phyloP scores from a whole-genome alignment of 495 filamentous ascomycete genomes.

The Acidomyces sp. region DNA sequence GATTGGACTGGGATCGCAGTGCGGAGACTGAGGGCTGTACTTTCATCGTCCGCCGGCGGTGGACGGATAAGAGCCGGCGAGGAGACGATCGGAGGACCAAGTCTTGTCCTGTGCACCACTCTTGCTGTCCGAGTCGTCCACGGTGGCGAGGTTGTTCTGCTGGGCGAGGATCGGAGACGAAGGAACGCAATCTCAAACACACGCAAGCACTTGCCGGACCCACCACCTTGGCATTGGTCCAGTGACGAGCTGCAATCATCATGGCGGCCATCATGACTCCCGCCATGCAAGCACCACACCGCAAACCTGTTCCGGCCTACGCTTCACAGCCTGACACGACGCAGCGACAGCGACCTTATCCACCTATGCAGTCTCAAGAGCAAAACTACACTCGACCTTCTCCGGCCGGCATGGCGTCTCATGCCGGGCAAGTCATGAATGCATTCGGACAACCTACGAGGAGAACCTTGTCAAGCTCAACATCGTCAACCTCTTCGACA shows the following conservation, averaged over 20 bases:
- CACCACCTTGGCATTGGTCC: no score
- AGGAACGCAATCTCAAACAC: not conserved
- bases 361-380: slow-evolving; percentile 1
- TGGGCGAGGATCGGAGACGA: not conserved
- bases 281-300: slow-evolving; percentile 6
- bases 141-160: no score
- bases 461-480: slow-evolving; percentile 34
- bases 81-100: no score
- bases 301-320: slow-evolving; percentile 12
- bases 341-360: not conserved
- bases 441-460: slow-evolving; percentile 16
- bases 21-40: no score
- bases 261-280: slow-evolving; percentile 14
- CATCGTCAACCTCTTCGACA: slow-evolving; percentile 32
- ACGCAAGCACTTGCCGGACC: no score
- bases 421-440: not conserved
- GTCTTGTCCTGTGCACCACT: no score
- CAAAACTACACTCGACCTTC: not conserved
- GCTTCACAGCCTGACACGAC: slow-evolving; percentile 1
- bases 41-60: no score
- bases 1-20: no score
- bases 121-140: no score
- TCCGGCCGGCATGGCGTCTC: not conserved
- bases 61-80: no score
- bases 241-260: no score